Evolutionary conservation across 2,329 filamentous ascomycete species (phyloP), one percentile per base, ranked within the genome.

Genomic region (Emergomyces orientalis): DNA sequence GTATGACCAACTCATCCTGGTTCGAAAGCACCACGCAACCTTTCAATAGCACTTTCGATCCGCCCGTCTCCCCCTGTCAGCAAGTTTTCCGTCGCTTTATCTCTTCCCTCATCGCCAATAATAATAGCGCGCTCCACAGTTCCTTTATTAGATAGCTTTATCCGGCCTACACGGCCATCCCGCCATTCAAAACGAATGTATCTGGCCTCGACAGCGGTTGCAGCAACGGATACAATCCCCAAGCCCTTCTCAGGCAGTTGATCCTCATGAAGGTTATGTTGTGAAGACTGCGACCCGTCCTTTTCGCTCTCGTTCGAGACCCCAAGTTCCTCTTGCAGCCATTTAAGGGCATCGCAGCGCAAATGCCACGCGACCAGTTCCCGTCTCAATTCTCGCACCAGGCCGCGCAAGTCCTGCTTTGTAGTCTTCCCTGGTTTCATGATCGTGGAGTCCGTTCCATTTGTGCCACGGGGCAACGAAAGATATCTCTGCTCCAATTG

Each of bases 161-260:
- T 73, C 51, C 76, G 69, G 3, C 77, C 78, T 34, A 80, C 73
- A 5, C 74, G 73, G 5, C 76, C 77, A 69, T 79, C 76, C 14
- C 67, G 69, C 77, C 77, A 80, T 63, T 78, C 73, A 19, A 80
- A 55, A 13, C 77, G 73, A 32, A 78, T 69, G 69, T 78, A 78
- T 43, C 73, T 70, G 19, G 75, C 71, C 65, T 80, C 78, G 39
- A 76, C 59, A 14, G 75, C 69, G 3, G 72, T 74, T 3, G 73
- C 63, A 22, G 68, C 65, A 49, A 80, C 60, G 22, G 73, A 73
- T 0, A 71, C 66, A 64, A 80, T 72, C 9, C 73, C 74, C 19
- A 72, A 66, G 7, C 69, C 67, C 37, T 70, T 70, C 22, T 22
- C 37, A 19, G 47, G 59, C 6, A 37, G 34, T 41, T n/a, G 47